Evolutionary conservation across 441 rosid species (phyloP).

Genomic region (Aleurites moluccanus): DNA sequence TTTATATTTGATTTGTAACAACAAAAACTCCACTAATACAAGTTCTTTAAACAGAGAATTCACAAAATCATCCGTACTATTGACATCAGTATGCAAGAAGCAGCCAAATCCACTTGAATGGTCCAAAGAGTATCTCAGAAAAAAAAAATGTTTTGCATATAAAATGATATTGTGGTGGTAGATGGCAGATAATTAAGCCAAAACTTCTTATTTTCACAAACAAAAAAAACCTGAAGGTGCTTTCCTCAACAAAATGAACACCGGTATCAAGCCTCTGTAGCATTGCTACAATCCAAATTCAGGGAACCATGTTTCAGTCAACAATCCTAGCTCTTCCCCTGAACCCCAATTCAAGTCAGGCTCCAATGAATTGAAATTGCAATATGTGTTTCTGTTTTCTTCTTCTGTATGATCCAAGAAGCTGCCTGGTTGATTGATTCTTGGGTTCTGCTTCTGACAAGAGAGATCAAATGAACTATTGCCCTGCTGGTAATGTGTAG

Average conservation of each 20-base stretch:
- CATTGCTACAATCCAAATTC: slow-evolving; percentile 20
- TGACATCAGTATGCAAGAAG: neutral
- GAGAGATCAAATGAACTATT: slow-evolving; percentile 17
- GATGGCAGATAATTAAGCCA: neutral
- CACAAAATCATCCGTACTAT: neutral
- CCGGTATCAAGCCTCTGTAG: neutral
- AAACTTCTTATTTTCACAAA: neutral
- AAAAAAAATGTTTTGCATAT: too few species aligned
- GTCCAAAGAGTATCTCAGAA: neutral
- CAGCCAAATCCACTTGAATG: neutral
- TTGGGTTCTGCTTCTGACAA: slow-evolving; percentile 12
- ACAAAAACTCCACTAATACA: neutral
- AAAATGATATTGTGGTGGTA: too few species aligned
- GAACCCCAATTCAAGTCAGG: slow-evolving; percentile 33
- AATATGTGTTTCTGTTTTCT: slow-evolving; percentile 7
- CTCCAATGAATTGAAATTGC: slow-evolving; percentile 20
- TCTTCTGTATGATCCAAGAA: slow-evolving; percentile 10
- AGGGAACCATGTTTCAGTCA: slow-evolving; percentile 25
- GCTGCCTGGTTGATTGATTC: neutral
- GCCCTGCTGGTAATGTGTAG: slow-evolving; percentile 1
- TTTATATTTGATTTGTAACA: neutral
- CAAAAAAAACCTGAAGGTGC: neutral
- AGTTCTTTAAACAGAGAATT: neutral
- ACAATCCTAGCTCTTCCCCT: slow-evolving; percentile 30
- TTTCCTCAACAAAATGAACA: too few species aligned